Conservation (phyloP, 106 monocot genomes). For the Alisma plantagoaquatica region DNA sequence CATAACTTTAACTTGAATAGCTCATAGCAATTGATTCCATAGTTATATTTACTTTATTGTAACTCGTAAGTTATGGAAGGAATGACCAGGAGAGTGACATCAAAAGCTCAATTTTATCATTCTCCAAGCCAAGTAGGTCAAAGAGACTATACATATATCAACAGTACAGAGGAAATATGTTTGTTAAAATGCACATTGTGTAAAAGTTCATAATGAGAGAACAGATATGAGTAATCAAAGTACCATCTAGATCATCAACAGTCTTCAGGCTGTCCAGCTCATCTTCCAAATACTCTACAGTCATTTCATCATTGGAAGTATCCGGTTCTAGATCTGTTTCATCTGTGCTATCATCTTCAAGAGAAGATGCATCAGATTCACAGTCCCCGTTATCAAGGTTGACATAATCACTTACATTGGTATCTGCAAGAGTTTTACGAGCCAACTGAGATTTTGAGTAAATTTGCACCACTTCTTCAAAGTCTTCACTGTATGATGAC, state of each 20-base stretch:
- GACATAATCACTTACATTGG: neutral
- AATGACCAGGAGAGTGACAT: too few relatives aligned
- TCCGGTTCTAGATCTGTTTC: neutral
- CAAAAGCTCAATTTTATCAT: too few relatives aligned
- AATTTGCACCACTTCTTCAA: constrained; percentile 49
- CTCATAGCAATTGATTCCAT: too few relatives aligned
- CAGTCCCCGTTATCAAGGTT: neutral
- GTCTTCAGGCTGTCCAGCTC: constrained; percentile 35
- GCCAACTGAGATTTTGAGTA: constrained; percentile 22
- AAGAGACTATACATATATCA: too few relatives aligned
- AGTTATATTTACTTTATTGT: too few relatives aligned
- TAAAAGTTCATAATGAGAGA: too few relatives aligned
- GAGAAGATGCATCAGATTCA: constrained; percentile 26
- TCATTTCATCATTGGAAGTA: constrained; percentile 7
- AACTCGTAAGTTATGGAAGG: too few relatives aligned
- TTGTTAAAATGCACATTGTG: too few relatives aligned
- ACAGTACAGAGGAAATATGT: too few relatives aligned
- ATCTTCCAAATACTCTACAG: constrained; percentile 67
- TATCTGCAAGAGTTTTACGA: constrained; percentile 13
- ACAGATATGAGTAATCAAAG: too few relatives aligned
- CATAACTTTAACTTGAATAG: too few relatives aligned
- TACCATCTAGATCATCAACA: constrained; percentile 91
- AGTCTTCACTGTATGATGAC: constrained; percentile 67
- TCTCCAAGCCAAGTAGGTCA: too few relatives aligned
- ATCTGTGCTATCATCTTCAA: constrained; percentile 1